Conservation (phyloP, 352 stramenopile genomes). For the Phytophthora idaei region DNA sequence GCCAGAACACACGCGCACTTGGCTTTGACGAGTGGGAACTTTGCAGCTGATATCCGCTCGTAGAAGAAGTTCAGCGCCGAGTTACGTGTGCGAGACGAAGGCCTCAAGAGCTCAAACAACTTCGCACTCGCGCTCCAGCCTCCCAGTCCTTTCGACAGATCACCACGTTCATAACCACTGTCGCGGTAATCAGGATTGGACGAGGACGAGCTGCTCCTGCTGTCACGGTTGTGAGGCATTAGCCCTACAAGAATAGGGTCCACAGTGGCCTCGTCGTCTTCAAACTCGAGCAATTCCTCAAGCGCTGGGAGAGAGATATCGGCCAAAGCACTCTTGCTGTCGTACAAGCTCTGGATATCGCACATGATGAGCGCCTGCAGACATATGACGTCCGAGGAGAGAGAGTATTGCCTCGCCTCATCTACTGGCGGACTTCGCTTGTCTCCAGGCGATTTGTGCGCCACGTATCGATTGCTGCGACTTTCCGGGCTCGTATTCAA, state of each 20-base stretch:
- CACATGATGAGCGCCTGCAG: constrained; percentile 76
- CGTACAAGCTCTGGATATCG: constrained; percentile 80
- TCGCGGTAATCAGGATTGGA: constrained; percentile 44
- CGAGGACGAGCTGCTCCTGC: constrained; percentile 44
- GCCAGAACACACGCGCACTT: constrained; percentile 73
- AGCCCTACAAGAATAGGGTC: constrained; percentile 56
- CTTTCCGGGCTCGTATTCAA: constrained; percentile 66
- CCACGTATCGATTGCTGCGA: constrained; percentile 41
- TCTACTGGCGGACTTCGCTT: background rate
- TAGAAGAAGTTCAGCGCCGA: constrained; percentile 65
- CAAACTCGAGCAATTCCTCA: constrained; percentile 77
- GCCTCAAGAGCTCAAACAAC: constrained; percentile 59
- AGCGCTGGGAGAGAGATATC: constrained; percentile 72
- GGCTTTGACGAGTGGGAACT: constrained; percentile 74
- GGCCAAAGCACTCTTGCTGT: constrained; percentile 73
- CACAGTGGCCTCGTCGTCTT: constrained; percentile 70
- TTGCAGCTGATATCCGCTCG: constrained; percentile 46
- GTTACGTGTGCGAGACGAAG: constrained; percentile 42
- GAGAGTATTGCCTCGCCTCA: constrained; percentile 43
- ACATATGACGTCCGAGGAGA: constrained; percentile 58
- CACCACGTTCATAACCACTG: constrained; percentile 39
- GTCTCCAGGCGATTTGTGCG: constrained; percentile 28
- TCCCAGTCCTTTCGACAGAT: constrained; percentile 49
- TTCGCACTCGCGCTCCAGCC: constrained; percentile 51
- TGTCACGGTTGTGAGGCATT: constrained; percentile 37